Evolutionary conservation across 2,329 filamentous ascomycete species (phyloP), one percentile per base, ranked within the genome.

Genomic region (Sclerotiophoma versabilis): DNA sequence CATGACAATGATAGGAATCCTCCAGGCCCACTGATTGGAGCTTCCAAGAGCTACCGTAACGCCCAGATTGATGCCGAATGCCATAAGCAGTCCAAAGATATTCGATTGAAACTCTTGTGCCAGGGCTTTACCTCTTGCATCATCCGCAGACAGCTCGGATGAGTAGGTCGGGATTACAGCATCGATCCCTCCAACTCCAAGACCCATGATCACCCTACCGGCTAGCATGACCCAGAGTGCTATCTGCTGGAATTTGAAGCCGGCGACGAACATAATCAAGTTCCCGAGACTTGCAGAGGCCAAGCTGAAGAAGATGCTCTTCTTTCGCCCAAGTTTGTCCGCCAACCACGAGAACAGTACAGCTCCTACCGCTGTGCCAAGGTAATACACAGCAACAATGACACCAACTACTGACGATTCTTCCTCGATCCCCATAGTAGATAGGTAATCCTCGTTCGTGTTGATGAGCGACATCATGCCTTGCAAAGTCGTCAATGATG

Each of bases 81-180:
- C 84, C 79, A 85, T 80, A 54, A 86, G 78, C 2, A 88, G 69
- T 0, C 85, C 84, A 50, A 86, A 83, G 58, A 87, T 87, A 59
- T 88, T 88, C 68, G 80, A 82, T 66, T 87, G 84, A 62, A 87
- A 87, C 61, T 87, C 84, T 63, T 87, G 83, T 1, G 84, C 84
- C 36, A 87, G 69, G 1, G 84, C 83, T 60, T 81, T 81, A 5
- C 85, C 84, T 37, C 84, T 74, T 2, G 81, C 78, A 42, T 80
- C 81, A 62, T 86, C 84, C n/a, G 79, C 79, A 2, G 79, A 77
- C 26, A 87, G 74, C 63, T 87, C 84, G 12, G 79, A 79, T 51
- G 77, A 82, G 70, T 87, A 87, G 1, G 85, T 81, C 0, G 85
- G 84, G 20, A 87, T 85, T 0, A 86, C 82, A 14, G 79, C 77